Percentiles rank a stretch among this genome's conserved stretches.
Conservation (phyloP, 1,284 basidiomycete species). For the Boletellus deceptivus region DNA sequence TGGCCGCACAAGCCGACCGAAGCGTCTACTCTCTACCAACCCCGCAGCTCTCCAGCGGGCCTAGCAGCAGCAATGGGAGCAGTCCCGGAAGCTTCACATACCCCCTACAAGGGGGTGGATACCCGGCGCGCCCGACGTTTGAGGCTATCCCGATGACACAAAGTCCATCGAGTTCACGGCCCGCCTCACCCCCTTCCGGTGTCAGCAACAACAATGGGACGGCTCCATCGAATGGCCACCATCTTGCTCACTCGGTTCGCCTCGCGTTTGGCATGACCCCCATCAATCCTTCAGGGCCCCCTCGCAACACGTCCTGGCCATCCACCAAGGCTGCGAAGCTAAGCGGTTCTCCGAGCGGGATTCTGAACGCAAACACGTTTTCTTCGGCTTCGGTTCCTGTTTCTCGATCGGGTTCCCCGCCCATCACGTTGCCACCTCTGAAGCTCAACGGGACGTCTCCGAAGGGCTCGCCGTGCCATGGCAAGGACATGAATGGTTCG, state of each 20-base stretch:
- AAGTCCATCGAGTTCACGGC: constrained; percentile 35
- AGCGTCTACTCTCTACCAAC: constrained; percentile 44
- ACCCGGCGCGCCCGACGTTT: constrained; percentile 23
- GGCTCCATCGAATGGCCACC: constrained; percentile 43
- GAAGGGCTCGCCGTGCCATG: constrained; percentile 13
- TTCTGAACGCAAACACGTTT: constrained; percentile 7
- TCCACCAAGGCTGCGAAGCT: constrained; percentile 28
- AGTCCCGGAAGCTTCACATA: constrained; percentile 47
- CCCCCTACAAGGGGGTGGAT: constrained; percentile 22
- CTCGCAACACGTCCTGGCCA: constrained; percentile 40
- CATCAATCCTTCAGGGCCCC: constrained; percentile 49
- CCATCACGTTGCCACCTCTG: constrained; percentile 67
- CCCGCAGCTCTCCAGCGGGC: constrained; percentile 60
- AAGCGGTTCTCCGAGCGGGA: constrained; percentile 11
- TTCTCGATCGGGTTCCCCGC: constrained; percentile 61
- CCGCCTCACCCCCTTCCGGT: constrained; percentile 32
- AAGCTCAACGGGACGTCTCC: constrained; percentile 41
- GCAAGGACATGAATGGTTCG: constrained; percentile 14
- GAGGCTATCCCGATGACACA: constrained; percentile 25
- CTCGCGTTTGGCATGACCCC: constrained; percentile 89
- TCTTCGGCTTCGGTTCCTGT: constrained; percentile 44
- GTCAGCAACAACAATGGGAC: constrained; percentile 9
- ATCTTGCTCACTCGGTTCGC: constrained; percentile 77
- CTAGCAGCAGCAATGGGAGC: constrained; percentile 56
- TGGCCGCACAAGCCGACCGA: constrained; percentile 34